phyloP scores from a whole-genome alignment of 2,329 filamentous ascomycete species.

The Ascochyta viciae-villosae region DNA sequence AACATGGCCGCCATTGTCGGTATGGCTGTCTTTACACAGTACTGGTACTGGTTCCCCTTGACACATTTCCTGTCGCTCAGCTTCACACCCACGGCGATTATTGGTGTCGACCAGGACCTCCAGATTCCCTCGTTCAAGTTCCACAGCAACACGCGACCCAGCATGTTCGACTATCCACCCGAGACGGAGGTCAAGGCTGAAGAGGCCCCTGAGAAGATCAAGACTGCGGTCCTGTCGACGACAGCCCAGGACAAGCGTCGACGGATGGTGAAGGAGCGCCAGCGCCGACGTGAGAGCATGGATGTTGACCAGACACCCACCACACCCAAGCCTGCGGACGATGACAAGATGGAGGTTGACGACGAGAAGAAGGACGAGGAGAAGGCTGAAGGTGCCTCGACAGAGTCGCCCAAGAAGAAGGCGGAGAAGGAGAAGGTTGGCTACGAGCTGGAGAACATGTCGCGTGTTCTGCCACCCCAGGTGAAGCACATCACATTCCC shows the following conservation, averaged over 20 bases:
- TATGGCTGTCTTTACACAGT: constrained; percentile 97
- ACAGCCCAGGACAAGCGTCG: constrained; percentile 96
- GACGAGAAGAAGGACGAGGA: constrained; percentile 81
- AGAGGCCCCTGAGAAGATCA: constrained; percentile 90
- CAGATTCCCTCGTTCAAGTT: constrained; percentile 95
- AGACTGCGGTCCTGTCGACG: constrained; percentile 93
- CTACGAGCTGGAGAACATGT: constrained; percentile 97
- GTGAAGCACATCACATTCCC: constrained; percentile 96
- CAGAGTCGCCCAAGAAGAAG: constrained; percentile 80
- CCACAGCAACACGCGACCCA: constrained; percentile 91
- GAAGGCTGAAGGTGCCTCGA: constrained; percentile 67
- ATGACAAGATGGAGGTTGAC: constrained; percentile 85
- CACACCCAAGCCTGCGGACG: constrained; percentile 70
- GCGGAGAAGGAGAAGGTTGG: constrained; percentile 94
- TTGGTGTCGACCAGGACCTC: constrained; percentile 90
- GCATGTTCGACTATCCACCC: constrained; percentile 96
- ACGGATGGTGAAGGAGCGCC: constrained; percentile 91
- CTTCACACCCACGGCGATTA: constrained; percentile 96
- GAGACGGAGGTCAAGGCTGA: constrained; percentile 95
- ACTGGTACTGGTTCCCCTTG: constrained; percentile 99
- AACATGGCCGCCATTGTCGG: constrained; percentile 99
- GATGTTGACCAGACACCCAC: constrained; percentile 84
- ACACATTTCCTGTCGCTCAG: constrained; percentile 96
- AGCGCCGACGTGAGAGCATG: constrained; percentile 91
- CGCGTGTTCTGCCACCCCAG: constrained; percentile 87